Evolutionary conservation across 371 early-diverging fungal genomes (phyloP), one percentile per base, ranked within the genome.

Genomic region (Circinella minor): DNA sequence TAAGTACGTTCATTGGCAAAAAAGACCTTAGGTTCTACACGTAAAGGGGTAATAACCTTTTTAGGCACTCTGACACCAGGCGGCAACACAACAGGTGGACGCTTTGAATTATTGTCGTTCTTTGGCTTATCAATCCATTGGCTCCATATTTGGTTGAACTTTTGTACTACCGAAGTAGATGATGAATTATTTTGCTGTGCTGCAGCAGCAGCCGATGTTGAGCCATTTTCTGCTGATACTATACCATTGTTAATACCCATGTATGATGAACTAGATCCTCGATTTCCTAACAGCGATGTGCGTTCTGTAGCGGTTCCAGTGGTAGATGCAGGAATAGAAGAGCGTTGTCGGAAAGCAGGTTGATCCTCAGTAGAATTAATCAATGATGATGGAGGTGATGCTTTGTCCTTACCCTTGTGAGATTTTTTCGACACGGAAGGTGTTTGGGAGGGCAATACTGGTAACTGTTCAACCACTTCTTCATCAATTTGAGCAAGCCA

Each of bases 1-100:
- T 99, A 99, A 2, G 99, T 99, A 64, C 99, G 90, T 82, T 99
- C 99, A 76, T 99, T 99, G 66, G 99, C 99, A 88, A 99, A 99
- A 82, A 93, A 99, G 15, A 98, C 99, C 83, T 99, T 99, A 60
- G 99, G 99, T 73, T 99, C 99, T 4, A 99, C 93, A 18, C 99
- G 91, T 27, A 95, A 90, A 1, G 96, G 93, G 0, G 94, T 86
- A 0, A 89, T 88, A 37, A 96, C 91, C 69, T 87, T 85, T 74
- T 89, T 91, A 49, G 85, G 84, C 1, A 83, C 71, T 63, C 77
- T 81, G 57, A 81, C 84, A 36, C 88, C 88, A 10, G 87, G 83
- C 39, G 85, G 85, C 8, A 83, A 74, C 49, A 79, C 70, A 38
- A 78, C 83, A 61, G 66, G 81, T 70, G 55, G 74, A 10, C 62